Evolutionary conservation across 108 stramenopile species (phyloP).

Genomic region (Skeletonema potamos): DNA sequence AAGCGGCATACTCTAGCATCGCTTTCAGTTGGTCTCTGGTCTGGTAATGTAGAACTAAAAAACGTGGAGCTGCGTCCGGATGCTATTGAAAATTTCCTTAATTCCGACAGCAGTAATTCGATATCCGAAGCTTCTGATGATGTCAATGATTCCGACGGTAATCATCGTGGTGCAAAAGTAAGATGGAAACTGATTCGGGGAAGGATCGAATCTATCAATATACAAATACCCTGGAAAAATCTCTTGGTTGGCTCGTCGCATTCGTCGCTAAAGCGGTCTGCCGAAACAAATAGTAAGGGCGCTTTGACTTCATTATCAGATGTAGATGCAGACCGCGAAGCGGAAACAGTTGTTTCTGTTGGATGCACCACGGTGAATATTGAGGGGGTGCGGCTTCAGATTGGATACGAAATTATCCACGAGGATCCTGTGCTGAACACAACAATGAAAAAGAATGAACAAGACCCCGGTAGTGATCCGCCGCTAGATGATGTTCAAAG

Average conservation of each 20-base stretch:
- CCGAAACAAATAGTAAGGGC: not conserved
- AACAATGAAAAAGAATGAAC: not conserved
- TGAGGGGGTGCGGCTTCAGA: slow-evolving; percentile 16
- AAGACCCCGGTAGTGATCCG: not conserved
- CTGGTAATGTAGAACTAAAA: slow-evolving; percentile 35
- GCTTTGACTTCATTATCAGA: not conserved
- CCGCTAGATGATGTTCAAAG: slow-evolving; percentile 5
- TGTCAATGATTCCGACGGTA: slow-evolving; percentile 1
- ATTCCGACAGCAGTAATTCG: slow-evolving; percentile 2
- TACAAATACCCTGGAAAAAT: slow-evolving; percentile 40
- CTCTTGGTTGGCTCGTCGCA: slow-evolving; percentile 34
- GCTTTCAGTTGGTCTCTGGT: slow-evolving; percentile 35
- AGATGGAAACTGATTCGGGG: slow-evolving; percentile 43
- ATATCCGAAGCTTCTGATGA: not conserved
- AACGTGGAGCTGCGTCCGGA: slow-evolving; percentile 38
- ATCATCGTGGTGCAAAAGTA: slow-evolving; percentile 8
- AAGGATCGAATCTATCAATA: slow-evolving; percentile 24
- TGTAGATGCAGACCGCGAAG: not conserved
- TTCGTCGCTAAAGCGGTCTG: not conserved
- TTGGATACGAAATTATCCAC: slow-evolving; percentile 40
- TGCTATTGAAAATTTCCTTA: slow-evolving; percentile 40
- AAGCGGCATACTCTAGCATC: not conserved
- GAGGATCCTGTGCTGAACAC: slow-evolving; percentile 12
- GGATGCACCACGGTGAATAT: slow-evolving; percentile 30
- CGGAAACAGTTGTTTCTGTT: not conserved